Evolutionary conservation across 163 green algal genomes (phyloP).

Genomic region (Scenedesmus sp.): DNA sequence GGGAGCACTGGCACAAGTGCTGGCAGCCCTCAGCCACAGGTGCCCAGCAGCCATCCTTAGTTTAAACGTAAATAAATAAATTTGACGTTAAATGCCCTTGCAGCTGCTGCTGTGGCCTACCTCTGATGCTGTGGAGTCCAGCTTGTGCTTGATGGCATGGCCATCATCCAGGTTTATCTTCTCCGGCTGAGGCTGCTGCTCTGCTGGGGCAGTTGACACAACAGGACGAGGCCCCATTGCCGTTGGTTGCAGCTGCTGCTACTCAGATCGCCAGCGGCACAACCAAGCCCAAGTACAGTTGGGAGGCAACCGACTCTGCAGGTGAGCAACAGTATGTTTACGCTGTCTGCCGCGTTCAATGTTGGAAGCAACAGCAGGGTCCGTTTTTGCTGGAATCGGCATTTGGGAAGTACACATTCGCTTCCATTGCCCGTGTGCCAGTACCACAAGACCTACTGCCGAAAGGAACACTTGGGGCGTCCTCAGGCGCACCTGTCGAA

Average conservation of each 20-base stretch:
- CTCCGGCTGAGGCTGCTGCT: conserved; percentile 29
- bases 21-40: neutral
- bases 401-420: neutral
- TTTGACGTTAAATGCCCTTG: neutral
- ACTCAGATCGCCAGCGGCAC: neutral
- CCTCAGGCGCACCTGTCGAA: no score
- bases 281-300: neutral
- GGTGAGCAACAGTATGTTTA: no score
- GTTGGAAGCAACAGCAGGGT: neutral
- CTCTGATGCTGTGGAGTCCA: conserved; percentile 46
- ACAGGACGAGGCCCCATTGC: neutral
- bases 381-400: neutral
- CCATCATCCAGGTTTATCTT: conserved; percentile 49
- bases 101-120: neutral
- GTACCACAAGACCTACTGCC: conserved; percentile 4
- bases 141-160: conserved; percentile 52
- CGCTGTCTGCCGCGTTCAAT: no score
- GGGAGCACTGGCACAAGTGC: neutral
- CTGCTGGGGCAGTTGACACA: neutral
- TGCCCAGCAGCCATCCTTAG: neutral
- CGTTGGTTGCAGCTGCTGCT: neutral
- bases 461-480: neutral
- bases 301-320: conserved; percentile 8
- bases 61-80: no score
- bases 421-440: neutral